Evolutionary conservation across 306 rosid genomes (phyloP), one percentile per base, ranked within the genome.

Genomic region (Prunus armeniaca): DNA sequence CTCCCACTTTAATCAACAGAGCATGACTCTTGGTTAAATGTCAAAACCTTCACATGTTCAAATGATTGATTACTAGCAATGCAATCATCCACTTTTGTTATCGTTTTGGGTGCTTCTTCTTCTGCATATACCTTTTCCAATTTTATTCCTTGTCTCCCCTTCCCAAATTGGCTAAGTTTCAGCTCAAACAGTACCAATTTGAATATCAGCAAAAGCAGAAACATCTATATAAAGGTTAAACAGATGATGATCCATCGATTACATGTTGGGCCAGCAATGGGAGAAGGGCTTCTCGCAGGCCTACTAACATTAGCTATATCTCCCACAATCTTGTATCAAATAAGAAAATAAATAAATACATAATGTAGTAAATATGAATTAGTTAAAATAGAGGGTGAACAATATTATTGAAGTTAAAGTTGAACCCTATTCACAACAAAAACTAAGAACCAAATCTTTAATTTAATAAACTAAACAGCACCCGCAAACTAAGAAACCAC

Each of bases 11-110:
- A 76, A 57, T 41, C 68, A 32, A 67, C 47, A 27, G 64, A 50
- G 61, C 30, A 57, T 15, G 76, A 69, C 38, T 30, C 15, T 55
- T 38, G 66, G 14, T 30, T 46, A 63, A 74, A 45, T 64, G 86
- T 83, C 87, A 75, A 76, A 57, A 72, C 81, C 27, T 68, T 46
- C 60, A 73, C 9, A 52, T 46, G 60, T 60, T 71, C 50, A 71
- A 65, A 76, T 79, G 68, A 75, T 83, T 75, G 68, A 71, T 83
- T 75, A 71, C 76, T 25, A 51, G 24, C 78, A 47, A 62, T 9
- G 78, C 77, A 9, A 28, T 34, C 41, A 46, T 9, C 62, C 19
- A 22, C 17, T 57, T 9, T 9, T 32, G 55, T 25, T 66, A 45
- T 49, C 63, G 24, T 38, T 77, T 55, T 57, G 41, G 71, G 55